phyloP scores from a whole-genome alignment of 768 basidiomycete genomes.

The Phaeolepiota aurea region DNA sequence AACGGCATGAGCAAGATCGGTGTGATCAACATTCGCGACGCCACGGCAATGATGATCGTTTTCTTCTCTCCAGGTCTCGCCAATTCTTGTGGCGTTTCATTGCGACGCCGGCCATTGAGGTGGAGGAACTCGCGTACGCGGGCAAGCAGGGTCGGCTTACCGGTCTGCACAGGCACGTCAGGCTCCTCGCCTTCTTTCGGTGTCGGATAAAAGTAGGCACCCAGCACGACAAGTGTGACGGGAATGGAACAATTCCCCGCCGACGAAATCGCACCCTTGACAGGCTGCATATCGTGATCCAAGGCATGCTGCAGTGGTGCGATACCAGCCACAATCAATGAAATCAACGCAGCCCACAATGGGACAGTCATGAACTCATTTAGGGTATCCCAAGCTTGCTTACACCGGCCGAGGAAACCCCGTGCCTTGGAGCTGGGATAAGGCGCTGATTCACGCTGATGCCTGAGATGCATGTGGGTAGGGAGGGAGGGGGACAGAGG shows the following conservation, averaged over 20 bases:
- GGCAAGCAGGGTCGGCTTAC: not conserved
- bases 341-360: constrained; percentile 70
- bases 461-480: constrained; percentile 4
- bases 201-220: constrained; percentile 77
- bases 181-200: constrained; percentile 11
- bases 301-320: constrained; percentile 69
- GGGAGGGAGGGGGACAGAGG: constrained; percentile 2
- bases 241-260: constrained; percentile 82
- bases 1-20: constrained; percentile 74
- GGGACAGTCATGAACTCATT: constrained; percentile 85
- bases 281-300: constrained; percentile 49
- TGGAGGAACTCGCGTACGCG: not conserved
- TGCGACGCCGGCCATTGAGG: not conserved
- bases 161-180: not conserved
- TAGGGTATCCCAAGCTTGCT: constrained; percentile 23
- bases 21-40: constrained; percentile 81
- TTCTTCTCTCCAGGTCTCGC: constrained; percentile 61
- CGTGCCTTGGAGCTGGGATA: not conserved
- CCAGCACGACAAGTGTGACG: constrained; percentile 83
- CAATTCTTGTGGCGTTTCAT: constrained; percentile 5
- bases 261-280: constrained; percentile 58
- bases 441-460: constrained; percentile 2
- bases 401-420: constrained; percentile 13
- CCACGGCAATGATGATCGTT: constrained; percentile 78
- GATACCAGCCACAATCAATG: constrained; percentile 70